A percentile compares a stretch with the other conserved stretches of the same genome.
Conservation (phyloP, 331 rosid genomes). For the Acacia concinna region DNA sequence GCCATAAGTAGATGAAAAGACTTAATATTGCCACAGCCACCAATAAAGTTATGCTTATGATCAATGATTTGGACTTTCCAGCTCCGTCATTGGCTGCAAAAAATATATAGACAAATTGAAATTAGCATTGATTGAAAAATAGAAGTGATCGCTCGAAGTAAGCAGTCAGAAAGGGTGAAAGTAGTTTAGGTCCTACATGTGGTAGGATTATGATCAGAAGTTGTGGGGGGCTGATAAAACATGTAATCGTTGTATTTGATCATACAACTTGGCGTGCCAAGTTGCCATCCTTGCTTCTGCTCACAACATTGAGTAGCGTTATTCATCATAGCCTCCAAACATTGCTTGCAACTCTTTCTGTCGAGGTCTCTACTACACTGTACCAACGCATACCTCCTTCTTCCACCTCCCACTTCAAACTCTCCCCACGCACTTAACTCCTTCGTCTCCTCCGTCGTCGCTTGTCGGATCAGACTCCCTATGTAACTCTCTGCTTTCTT, state of each 20-base stretch:
- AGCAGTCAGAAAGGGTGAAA: not conserved
- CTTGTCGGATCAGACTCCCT: constrained; percentile 27
- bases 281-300: constrained; percentile 10
- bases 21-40: constrained; percentile 24
- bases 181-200: not conserved
- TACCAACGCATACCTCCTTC: constrained; percentile 22
- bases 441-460: constrained; percentile 27
- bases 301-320: constrained; percentile 20
- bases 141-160: too few relatives aligned
- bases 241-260: not conserved
- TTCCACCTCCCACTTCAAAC: constrained; percentile 1
- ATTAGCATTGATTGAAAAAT: not conserved
- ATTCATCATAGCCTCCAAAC: constrained; percentile 26
- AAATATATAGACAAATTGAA: not conserved
- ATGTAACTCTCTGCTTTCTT: constrained; percentile 16
- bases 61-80: constrained; percentile 16
- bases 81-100: not conserved
- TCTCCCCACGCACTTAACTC: constrained; percentile 17
- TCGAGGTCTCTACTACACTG: constrained; percentile 17
- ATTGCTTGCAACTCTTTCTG: constrained; percentile 1
- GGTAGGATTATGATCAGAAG: not conserved
- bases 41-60: constrained; percentile 18
- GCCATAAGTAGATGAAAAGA: constrained; percentile 19
- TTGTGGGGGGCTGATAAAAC: not conserved
- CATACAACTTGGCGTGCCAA: not conserved